Base-by-base conservation (phyloP, 192 early-diverging fungal genomes). In the Coemansia sp. region DNA sequence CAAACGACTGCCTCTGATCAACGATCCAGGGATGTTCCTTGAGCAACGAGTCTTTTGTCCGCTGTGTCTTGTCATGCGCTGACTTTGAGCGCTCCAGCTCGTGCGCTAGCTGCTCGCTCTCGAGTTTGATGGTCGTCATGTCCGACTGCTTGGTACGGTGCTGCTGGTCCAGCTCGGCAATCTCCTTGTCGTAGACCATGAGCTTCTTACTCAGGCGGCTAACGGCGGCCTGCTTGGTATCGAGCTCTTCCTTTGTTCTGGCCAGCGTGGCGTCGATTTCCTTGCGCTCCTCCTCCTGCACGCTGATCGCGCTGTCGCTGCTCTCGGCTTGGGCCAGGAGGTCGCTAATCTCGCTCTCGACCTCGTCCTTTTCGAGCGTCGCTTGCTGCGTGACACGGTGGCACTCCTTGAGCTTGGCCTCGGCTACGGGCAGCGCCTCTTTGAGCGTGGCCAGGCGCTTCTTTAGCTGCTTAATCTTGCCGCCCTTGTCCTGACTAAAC, bases 1-100 rank as follows among this genome's bases (percentile, higher is more conserved):
- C 96, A 85, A 99, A 98, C 16, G 83, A 93, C 85, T 91, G 86
- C 66, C 89, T 91, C 63, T 95, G 88, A 72, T 95, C 93, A 13
- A 64, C 52, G 57, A 99, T 99, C 97, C 97, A 99, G 5, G 88
- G 87, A 58, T 91, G 66, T 28, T 82, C 73, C 8, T 66, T 69
- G 69, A 87, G 83, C 42, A 92, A 68, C 1, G 79, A 73, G 14
- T 76, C 47, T 3, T 90, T 67, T 11, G 68, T 73, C 12, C 79
- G 81, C 38, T 80, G 61, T 2, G 85, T 64, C 28, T 74, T 70
- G 38, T 82, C 73, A 26, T 88, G 85, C 21, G 93, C 87, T 25
- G 85, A 84, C 61, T 88, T 82, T 52, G 85, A 86, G 6, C 85
- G 79, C 47, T 95, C 92, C 7, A 91, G 82, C 68, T 95, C 93